These are phyloP conservation scores for Blastobotrys proliferans DNA, from an alignment of 1,139 yeast species.

Conservation along the genomic window DNA sequence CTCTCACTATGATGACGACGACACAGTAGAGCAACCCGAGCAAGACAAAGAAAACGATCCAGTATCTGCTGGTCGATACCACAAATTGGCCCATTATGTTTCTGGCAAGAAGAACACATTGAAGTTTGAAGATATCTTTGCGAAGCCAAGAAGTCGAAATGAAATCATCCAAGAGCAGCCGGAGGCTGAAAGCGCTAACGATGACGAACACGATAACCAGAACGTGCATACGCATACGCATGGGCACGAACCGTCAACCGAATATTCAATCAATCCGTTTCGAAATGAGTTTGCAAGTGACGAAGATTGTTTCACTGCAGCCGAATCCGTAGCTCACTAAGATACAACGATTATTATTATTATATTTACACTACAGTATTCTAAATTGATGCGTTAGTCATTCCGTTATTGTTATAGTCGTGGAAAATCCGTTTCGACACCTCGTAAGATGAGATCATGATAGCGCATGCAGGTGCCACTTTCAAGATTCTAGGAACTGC, in stretches of 20 bases:
- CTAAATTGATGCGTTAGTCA: no score
- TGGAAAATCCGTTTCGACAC: slow-evolving; percentile 65
- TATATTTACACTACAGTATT: background rate
- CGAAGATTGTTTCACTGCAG: background rate
- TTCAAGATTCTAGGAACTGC: slow-evolving; percentile 80
- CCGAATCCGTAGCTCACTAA: no score
- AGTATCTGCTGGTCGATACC: background rate
- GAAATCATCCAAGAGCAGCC: background rate
- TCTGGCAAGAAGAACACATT: slow-evolving; percentile 13
- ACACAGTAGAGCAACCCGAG: background rate
- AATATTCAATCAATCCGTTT: slow-evolving; percentile 7
- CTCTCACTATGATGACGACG: background rate
- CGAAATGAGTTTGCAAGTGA: slow-evolving; percentile 5
- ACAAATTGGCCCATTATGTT: slow-evolving; percentile 11
- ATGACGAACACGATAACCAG: background rate
- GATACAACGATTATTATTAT: no score
- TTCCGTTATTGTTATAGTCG: slow-evolving; percentile 21
- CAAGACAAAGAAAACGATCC: background rate
- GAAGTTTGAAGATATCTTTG: slow-evolving; percentile 13
- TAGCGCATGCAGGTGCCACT: slow-evolving; percentile 97
- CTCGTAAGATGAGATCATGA: slow-evolving; percentile 95
- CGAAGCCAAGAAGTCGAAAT: background rate
- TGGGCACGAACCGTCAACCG: background rate
- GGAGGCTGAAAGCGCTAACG: background rate
- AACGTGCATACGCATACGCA: background rate